phyloP scores from a whole-genome alignment of 331 rosid species.

The Cucumis variabilis region DNA sequence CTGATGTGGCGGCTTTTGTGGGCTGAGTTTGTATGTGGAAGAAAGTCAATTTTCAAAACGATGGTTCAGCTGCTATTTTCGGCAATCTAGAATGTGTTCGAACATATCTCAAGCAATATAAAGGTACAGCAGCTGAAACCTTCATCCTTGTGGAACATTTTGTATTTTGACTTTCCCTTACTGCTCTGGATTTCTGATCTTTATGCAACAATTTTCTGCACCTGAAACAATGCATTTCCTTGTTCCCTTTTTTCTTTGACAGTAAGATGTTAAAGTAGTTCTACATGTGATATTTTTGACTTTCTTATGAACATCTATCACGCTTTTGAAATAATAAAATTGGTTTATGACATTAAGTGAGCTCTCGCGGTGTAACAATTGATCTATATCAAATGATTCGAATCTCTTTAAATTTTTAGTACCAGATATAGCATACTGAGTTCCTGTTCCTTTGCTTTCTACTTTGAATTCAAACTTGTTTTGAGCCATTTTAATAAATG shows the following conservation, averaged over 20 bases:
- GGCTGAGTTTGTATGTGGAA: constrained; percentile 40
- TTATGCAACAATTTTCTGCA: background rate
- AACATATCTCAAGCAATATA: background rate
- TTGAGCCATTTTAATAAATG: no score
- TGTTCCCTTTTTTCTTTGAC: background rate
- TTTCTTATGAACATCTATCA: no score
- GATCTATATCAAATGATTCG: no score
- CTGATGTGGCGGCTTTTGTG: constrained; percentile 54
- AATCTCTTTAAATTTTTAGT: no score
- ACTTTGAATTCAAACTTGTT: no score
- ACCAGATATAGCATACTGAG: no score
- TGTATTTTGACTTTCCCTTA: background rate
- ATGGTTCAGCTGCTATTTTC: background rate
- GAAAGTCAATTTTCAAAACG: background rate
- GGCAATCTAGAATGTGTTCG: background rate
- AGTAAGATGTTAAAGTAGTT: background rate
- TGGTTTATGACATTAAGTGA: no score
- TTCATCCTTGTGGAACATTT: background rate
- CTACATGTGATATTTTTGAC: no score
- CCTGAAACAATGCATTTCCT: background rate
- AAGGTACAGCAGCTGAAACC: constrained; percentile 13
- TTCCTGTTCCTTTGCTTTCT: no score
- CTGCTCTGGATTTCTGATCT: constrained; percentile 4
- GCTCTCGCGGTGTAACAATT: no score
- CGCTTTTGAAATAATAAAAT: no score